These are phyloP conservation scores for Pleurotus cornucopiae DNA, from an alignment of 768 basidiomycete genomes.

Conservation along the genomic window DNA sequence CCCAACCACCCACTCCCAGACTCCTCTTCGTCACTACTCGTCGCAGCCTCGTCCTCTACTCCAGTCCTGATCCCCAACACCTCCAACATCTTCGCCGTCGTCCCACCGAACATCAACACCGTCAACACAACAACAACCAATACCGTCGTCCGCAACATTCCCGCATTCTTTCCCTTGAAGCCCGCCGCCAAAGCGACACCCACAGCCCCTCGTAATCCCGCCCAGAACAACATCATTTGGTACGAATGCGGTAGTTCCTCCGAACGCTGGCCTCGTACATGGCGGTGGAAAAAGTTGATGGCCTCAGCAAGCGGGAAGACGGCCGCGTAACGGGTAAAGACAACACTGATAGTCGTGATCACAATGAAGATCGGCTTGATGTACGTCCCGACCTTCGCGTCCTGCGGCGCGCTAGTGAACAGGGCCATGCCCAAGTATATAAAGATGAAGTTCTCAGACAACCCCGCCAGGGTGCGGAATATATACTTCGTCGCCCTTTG, in stretches of 20 bases:
- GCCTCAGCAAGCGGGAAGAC: conserved; percentile 93
- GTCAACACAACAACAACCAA: conserved; percentile 95
- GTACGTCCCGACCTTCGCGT: conserved; percentile 74
- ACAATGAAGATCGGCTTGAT: conserved; percentile 95
- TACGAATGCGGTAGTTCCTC: conserved; percentile 97
- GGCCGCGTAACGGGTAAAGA: conserved; percentile 92
- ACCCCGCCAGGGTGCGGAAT: conserved; percentile 88
- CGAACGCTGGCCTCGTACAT: conserved; percentile 77
- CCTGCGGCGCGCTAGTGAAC: conserved; percentile 84
- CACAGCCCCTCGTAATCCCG: conserved; percentile 92
- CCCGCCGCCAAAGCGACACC: conserved; percentile 97
- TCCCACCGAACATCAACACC: conserved; percentile 92
- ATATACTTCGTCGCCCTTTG: conserved; percentile 95
- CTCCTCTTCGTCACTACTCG: conserved; percentile 53
- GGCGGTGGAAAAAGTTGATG: conserved; percentile 89
- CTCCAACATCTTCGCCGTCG: conserved; percentile 96
- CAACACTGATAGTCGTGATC: conserved; percentile 86
- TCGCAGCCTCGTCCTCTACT: conserved; percentile 85
- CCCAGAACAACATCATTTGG: conserved; percentile 99
- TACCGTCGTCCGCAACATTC: conserved; percentile 88
- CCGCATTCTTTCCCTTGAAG: conserved; percentile 90
- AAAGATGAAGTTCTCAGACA: conserved; percentile 99
- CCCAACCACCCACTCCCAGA: conserved; percentile 28
- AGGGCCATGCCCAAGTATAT: conserved; percentile 96
- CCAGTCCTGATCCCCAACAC: conserved; percentile 94